Base-by-base conservation (phyloP, 2,329 filamentous ascomycete genomes). In the Colletotrichum lupini region DNA sequence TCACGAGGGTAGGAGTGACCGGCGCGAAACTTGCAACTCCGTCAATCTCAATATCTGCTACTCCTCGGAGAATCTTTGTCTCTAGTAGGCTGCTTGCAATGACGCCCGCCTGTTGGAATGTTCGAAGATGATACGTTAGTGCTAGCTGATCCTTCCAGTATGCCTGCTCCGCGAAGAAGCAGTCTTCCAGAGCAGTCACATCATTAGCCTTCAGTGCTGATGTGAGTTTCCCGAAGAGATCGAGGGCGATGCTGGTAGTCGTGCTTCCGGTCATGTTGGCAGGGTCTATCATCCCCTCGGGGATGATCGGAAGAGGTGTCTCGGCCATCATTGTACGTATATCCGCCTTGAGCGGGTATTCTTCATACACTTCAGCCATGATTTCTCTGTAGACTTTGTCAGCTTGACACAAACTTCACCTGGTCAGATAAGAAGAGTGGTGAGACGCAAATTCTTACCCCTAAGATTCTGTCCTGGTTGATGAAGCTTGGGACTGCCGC, bases 71-170 rank as follows among this genome's bases (percentile, higher is more conserved):
- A 7, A 16, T 24, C 2, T 37, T 46, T 11, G 66, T 68, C 12
- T 62, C 58, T 14, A 74, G 16, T 2, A 67, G 35, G 4, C 11
- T 28, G 14, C 46, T 12, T 2, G 58, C 63, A 56, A 42, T 49
- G 8, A n/a, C 12, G 14, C 60, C 42, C 5, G 32, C 14, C 37
- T 9, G 19, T 7, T 53, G 61, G 24, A 74, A 72, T 2, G 68
- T 74, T 16, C 68, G 55, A 9, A 74, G 22, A 11, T 74, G 72
- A 24, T 69, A 66, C 14, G 72, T 74, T 3, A 74, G 52, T 11
- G 72, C 62, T 9, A 74, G 61, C 16, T 57, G 69, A 14, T 74
- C 72, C 22, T 61, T 61, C 68, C 72, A 74, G 28, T 59, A 67
- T 1, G 61, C 64, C n/a, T 67, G 57, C 5, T 55, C 22, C 14